Evolutionary conservation across 768 basidiomycete genomes (phyloP), one percentile per base, ranked within the genome.

Genomic region (Boletus rubroflammeus): DNA sequence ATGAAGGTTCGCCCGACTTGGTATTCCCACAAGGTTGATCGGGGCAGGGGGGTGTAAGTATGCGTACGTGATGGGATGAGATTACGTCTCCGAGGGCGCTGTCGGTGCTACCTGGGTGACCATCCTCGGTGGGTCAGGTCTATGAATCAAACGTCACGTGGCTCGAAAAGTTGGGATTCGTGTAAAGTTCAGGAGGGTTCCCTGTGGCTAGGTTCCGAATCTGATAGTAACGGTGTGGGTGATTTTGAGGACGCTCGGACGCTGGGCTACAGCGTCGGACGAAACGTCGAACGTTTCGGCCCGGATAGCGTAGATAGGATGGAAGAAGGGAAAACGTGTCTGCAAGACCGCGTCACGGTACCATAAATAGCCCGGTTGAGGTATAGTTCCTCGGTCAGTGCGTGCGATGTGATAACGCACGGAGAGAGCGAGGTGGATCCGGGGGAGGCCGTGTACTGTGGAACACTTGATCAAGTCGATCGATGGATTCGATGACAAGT

Each of bases 21-120:
- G 47, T 25, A 35, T 36, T 45, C 38, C 54, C 55, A 47, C 42
- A 39, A 57, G 53, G 57, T 42, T 32, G 61, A 68, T 61, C 53
- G 61, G 56, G 66, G 52, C 48, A 38, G 29, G 53, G 47, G 56
- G 55, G 41, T 39, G 44, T 25, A 25, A n/a, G 34, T 43, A 32
- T 41, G 17, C 29, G n/a, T 26, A 32, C 21, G 23, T 47, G 46
- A 44, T 11, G 44, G 44, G 21, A 21, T 19, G 10, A 11, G 25
- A 53, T 62, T 58, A 63, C 56, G 60, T 62, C 56, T 53, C 26
- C n/a, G 39, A 46, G 25, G 6, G 53, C 10, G 23, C 40, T 47
- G 53, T 39, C 25, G 29, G 32, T 11, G 21, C 21, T 32, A 39
- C 28, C 29, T 35, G 26, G 31, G 29, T 25, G 50, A 42, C 50